Evolutionary conservation across 495 filamentous ascomycete genomes (phyloP), one percentile per base, ranked within the genome.

Genomic region (Chaetomidium leptoderma): DNA sequence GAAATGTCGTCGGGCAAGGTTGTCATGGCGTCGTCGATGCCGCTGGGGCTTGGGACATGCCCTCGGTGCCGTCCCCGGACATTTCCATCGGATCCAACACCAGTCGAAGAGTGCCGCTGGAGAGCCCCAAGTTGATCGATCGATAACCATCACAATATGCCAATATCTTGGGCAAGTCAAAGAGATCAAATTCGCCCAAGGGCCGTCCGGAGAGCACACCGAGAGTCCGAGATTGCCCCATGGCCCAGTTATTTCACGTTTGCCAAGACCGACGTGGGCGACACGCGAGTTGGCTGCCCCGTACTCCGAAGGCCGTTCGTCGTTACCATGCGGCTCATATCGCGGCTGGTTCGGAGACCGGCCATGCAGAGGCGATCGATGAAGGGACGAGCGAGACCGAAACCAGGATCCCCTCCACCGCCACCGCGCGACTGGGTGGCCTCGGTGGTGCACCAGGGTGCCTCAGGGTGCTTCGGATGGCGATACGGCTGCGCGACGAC

Each of bases 301-400:
- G 30, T 10, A 19, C 9, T 19, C 11, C 42, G 27, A 35, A n/a
- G n/a, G 53, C 43, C 33, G 43, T n/a, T 16, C 9, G 42, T 47
- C 43, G 53, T 47, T 48, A 35, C 43, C 32, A 48, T 56, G 53
- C 53, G 53, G 53, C 43, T 48, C 43, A 29, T 29, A 11, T 13
- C 43, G 39, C 33, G 42, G 53, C 49, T 36, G 33, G 24, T 6
- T 26, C 33, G 32, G 32, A 27, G 14, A 10, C 23, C 23, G 33
- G 32, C 33, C 39, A 48, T 21, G 53, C 44, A 30, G 6, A 19
- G 30, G 26, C 30, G 17, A 54, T 45, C 17, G 19, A 10, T 17
- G 11, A 45, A 13, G 39, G 40, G 40, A 40, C 49, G 23, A 10
- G 5, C 27, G 27, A 27, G 11, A 30, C 39, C 19, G n/a, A n/a